phyloP scores from a whole-genome alignment of 2,329 filamentous ascomycete genomes.

The Fusarium sambucinum region DNA sequence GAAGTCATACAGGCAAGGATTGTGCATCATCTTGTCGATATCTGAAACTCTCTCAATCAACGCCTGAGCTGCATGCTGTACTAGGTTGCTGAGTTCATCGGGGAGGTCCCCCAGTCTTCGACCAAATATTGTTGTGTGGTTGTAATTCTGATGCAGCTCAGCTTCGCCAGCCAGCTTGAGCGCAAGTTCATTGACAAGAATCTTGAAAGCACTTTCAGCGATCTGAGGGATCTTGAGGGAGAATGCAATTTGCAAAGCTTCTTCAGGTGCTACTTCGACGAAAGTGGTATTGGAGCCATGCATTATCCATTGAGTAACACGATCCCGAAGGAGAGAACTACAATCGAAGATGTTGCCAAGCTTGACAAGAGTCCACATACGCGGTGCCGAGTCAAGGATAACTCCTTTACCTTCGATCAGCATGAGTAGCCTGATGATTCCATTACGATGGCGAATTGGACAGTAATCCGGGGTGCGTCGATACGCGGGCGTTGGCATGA shows the following conservation, averaged over 20 bases:
- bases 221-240: constrained; percentile 58
- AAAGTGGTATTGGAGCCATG: constrained; percentile 66
- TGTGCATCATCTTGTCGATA: constrained; percentile 49
- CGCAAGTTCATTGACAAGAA: constrained; percentile 73
- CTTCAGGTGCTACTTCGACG: constrained; percentile 73
- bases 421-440: constrained; percentile 72
- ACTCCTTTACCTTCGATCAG: constrained; percentile 67
- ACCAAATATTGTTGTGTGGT: constrained; percentile 57
- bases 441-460: constrained; percentile 70
- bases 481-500: constrained; percentile 47
- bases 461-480: constrained; percentile 70
- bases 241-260: constrained; percentile 68
- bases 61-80: constrained; percentile 69
- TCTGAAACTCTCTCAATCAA: constrained; percentile 61
- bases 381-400: constrained; percentile 72
- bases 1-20: constrained; percentile 50
- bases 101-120: constrained; percentile 62
- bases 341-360: constrained; percentile 71
- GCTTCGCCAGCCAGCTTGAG: constrained; percentile 55
- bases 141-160: not conserved
- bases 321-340: constrained; percentile 58
- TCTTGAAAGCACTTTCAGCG: constrained; percentile 64
- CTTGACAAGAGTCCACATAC: constrained; percentile 75
- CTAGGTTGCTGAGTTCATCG: constrained; percentile 67
- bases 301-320: constrained; percentile 70